Base-by-base conservation (phyloP, 768 basidiomycete genomes). In the Phlegmacium glaucopus region DNA sequence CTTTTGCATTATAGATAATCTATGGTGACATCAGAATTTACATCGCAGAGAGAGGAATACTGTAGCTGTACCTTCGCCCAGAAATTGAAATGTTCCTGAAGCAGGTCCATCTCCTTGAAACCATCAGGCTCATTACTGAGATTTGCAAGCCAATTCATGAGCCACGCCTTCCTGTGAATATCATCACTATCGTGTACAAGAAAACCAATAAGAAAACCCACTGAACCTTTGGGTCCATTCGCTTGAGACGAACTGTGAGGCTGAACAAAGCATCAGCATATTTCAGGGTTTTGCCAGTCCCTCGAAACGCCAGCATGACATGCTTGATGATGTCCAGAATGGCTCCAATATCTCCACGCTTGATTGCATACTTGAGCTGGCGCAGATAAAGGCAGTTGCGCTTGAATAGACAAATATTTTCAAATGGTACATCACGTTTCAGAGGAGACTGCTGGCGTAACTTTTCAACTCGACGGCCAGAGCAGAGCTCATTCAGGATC, bases 21-120 rank as follows among this genome's bases (percentile, higher is more conserved):
- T 57, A 34, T 13, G 28, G 10, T 4, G n/a, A 39, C 5, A 43
- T 8, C 35, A 12, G 12, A n/a, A 36, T 7, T n/a, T n/a, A n/a
- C n/a, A n/a, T n/a, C n/a, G n/a, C 6, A 37, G 13, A 32, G 8
- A 8, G 13, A 12, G 25, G 37, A 38, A 40, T 15, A 32, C 30
- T 32, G n/a, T n/a, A n/a, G n/a, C 13, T 32, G 30, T 32, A 61
- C 60, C 51, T 64, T 63, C 2, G 48, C 37, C 58, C 58, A 64
- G 37, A 60, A 61, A 29, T 60, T 60, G 41, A 42, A 44, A 47
- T 39, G 45, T 18, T 39, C 45, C 17, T 47, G 45, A 7, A 47
- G 16, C n/a, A 47, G 16, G 29, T 47, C 45, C 37, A 40, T 39
- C 17, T 47, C 45, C 26, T 47, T 47, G 36, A 47, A 47, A 8